Conservation (phyloP, 2,329 filamentous ascomycete genomes). For the Rhytidhysteron rufulum region DNA sequence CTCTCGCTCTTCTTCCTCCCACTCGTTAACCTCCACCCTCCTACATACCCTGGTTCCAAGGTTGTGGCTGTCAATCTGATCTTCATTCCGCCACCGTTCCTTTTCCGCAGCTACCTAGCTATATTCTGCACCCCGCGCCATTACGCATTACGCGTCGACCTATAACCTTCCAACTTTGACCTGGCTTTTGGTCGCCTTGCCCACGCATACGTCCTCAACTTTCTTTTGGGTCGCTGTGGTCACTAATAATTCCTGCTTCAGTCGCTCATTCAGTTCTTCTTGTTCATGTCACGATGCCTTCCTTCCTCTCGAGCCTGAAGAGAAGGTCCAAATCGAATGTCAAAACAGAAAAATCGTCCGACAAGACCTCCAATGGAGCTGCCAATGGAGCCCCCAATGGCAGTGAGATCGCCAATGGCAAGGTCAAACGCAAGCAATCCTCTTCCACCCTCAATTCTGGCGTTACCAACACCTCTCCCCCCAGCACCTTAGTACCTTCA, state of each 20-base stretch:
- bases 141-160: neutral
- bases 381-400: constrained; percentile 16
- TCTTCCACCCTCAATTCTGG: constrained; percentile 59
- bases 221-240: neutral
- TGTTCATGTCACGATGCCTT: constrained; percentile 47
- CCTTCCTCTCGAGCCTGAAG: constrained; percentile 73
- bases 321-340: constrained; percentile 74
- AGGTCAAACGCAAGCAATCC: constrained; percentile 54
- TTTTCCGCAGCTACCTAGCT: too few relatives aligned
- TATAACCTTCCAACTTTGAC: neutral
- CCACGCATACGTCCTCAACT: neutral
- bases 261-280: neutral
- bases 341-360: constrained; percentile 33
- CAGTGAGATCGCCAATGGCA: constrained; percentile 54
- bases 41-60: too few relatives aligned
- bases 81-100: too few relatives aligned
- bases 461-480: constrained; percentile 67
- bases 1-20: neutral
- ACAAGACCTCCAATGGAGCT: constrained; percentile 11
- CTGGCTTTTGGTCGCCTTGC: neutral
- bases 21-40: neutral
- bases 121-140: neutral
- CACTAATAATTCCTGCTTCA: neutral
- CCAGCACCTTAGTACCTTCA: constrained; percentile 65
- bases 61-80: too few relatives aligned